Evolutionary conservation across 225 moss, liverwort and hornwort genomes (phyloP).

Genomic region (Thuidium tamariscinum): DNA sequence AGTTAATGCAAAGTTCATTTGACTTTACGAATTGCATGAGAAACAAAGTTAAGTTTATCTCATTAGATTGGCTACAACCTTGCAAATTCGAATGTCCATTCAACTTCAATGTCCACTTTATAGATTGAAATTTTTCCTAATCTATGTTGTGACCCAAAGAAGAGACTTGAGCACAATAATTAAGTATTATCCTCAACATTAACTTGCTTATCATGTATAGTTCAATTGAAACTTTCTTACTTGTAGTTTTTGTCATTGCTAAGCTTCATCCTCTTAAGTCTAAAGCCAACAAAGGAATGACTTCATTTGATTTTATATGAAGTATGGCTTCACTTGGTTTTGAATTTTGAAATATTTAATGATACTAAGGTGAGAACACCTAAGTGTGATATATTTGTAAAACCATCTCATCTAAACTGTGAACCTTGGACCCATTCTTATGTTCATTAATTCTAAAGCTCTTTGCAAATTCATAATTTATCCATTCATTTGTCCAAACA

Average conservation of each 20-base stretch:
- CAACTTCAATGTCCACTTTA: fast-evolving
- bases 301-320: fast-evolving
- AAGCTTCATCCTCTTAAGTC: fast-evolving
- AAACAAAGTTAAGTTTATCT: not conserved
- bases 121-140: not conserved
- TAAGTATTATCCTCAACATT: fast-evolving
- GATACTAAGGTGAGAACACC: not conserved
- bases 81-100: not conserved
- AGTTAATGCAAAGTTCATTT: too few relatives aligned
- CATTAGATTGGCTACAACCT: too few relatives aligned
- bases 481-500: too few relatives aligned
- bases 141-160: fast-evolving
- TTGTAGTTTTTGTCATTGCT: not conserved
- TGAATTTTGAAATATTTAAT: not conserved
- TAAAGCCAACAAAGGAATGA: not conserved
- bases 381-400: not conserved
- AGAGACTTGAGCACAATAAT: too few relatives aligned
- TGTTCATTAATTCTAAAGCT: not conserved
- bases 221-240: not conserved
- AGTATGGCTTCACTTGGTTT: not conserved
- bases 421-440: not conserved
- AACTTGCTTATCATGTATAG: fast-evolving
- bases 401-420: not conserved
- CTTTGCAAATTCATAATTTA: not conserved
- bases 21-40: too few relatives aligned